Evolutionary conservation across 768 basidiomycete genomes (phyloP), one percentile per base, ranked within the genome.

Genomic region (Cyclocybe cylindracea): DNA sequence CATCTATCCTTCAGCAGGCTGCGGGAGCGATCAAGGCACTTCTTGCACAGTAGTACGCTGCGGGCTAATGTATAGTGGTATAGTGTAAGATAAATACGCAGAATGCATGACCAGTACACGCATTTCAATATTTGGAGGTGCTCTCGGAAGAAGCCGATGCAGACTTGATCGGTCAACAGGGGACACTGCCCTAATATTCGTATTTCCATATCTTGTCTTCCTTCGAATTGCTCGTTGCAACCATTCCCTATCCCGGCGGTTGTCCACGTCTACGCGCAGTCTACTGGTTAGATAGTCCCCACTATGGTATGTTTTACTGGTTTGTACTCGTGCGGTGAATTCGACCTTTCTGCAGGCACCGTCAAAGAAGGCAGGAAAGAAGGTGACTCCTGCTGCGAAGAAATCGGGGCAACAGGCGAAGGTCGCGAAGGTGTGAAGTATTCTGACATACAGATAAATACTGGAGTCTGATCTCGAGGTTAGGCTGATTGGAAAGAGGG

Each of bases 401-500:
- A 86, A 85, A 70, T 67, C 76, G 32, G 77, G 73, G 38, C 81
- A 76, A 46, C 70, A 70, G 51, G 63, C 70, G 67, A 91, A 86
- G 68, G 86, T 93, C 31, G 89, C 87, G 24, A 93, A 93, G 82
- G 91, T 91, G 61, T 57, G 60, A 47, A 14, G 14, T 5, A 48
- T 24, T 14, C 31, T 19, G 38, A 19, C 44, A 29, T 47, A 44
- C 40, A 33, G 44, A 33, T 6, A 36, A 40, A 41, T 35, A 32
- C 43, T 38, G 36, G 36, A 35, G 35, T 53, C 52, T 56, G 40
- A 61, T 41, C 46, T 50, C 11, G n/a, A 48, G 37, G 18, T 48
- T 57, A 98, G 95, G 96, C 96, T 44, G 96, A 98, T 68, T 99
- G 96, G 96, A 96, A 96, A 72, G 96, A 98, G 65, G 94, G 95